Evolutionary conservation across 176 grass and related monocot species (phyloP).

Genomic region (Cenchrus fungigraminus): DNA sequence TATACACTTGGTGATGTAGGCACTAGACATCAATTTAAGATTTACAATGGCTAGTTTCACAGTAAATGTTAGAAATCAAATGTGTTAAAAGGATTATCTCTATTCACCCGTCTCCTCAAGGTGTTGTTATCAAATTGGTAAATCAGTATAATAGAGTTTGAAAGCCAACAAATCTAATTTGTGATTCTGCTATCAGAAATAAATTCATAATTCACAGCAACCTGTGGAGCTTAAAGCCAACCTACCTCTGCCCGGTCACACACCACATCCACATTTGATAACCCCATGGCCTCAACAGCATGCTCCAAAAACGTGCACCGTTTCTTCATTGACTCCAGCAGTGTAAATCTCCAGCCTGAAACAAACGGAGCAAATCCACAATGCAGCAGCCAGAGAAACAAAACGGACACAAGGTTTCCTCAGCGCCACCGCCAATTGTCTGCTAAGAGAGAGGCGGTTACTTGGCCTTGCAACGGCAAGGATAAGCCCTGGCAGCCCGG

Average conservation of each 20-base stretch:
- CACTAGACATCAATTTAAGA: not conserved
- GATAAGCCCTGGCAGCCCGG: constrained; percentile 70
- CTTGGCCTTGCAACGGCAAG: constrained; percentile 82
- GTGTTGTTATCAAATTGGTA: not conserved
- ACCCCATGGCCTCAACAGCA: constrained; percentile 54
- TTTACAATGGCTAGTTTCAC: not conserved
- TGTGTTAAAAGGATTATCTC: not conserved
- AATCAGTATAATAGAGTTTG: not conserved
- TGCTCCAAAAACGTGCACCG: constrained; percentile 79
- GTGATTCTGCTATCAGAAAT: not conserved
- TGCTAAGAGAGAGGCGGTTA: constrained; percentile 1
- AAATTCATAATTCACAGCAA: not conserved
- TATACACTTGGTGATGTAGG: not conserved
- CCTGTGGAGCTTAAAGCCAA: not conserved
- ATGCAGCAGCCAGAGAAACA: not conserved
- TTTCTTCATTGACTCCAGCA: constrained; percentile 83
- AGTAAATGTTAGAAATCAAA: not conserved
- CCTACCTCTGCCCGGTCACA: constrained; percentile 90
- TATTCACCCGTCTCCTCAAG: not conserved
- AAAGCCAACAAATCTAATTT: not conserved
- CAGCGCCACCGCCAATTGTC: not conserved
- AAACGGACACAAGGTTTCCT: not conserved
- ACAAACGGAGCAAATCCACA: constrained; percentile 6
- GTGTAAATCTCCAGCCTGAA: constrained; percentile 79
- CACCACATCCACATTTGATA: constrained; percentile 81